Evolutionary conservation across 2,329 filamentous ascomycete genomes (phyloP), one percentile per base, ranked within the genome.

Genomic region (Emergomyces pasteurianus): DNA sequence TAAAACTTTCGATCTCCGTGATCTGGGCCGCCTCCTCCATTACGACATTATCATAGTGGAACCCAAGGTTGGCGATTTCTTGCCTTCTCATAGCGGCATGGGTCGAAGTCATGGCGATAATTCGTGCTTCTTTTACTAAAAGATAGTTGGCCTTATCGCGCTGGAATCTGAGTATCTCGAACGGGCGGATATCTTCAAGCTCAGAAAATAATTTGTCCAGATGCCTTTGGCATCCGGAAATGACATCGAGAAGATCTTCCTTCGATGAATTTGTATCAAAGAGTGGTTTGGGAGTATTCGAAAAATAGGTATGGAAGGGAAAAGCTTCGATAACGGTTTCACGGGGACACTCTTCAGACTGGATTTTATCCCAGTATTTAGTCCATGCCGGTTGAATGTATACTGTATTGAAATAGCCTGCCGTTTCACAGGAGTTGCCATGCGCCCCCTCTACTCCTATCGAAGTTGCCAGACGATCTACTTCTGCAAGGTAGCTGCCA

Each of bases 11-110:
- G 53, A 96, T 89, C 73, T 99, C 94, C 0, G 92, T 99, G 70
- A 99, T 92, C 71, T 99, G 94, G 14, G 94, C 94, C 5, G 94
- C 92, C 80, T 99, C 94, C 77, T 99, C 94, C 89, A 99, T 96
- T 59, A 99, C 82, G 14, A 99, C 88, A 65, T 96, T 99, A 78
- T 97, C 92, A 69, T 99, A 99, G 67, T 90, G 90, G 75, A 99
- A 99, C 18, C 92, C 92, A n/a, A 97, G 81, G 18, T 84, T 82
- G 0, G 90, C 88, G 67, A 99, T 97, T 69, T 97, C 92, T 64
- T 90, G 86, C 64, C 92, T 82, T 63, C 91, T 86, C 82, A 99
- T 99, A 1, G 94, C 94, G 4, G 94, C 95, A 73, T 99, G 94
- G 0, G 95, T 99, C 3, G 92, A 95, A 21, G 94, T 99, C 95